phyloP scores from a whole-genome alignment of 2,329 filamentous ascomycete genomes.

The Fusarium guadeloupense region DNA sequence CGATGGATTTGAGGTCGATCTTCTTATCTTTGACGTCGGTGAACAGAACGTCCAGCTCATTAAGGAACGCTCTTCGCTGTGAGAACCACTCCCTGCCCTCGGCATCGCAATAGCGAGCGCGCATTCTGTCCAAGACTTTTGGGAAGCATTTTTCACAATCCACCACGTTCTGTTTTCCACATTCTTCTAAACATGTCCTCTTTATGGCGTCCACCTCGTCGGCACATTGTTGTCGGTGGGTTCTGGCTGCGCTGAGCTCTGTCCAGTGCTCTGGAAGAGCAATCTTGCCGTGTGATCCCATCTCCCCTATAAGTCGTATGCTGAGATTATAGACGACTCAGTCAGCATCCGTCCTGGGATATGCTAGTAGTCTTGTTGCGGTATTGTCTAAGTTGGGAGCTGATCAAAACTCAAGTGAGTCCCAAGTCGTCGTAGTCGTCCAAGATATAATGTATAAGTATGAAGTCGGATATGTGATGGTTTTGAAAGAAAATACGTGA shows the following conservation, averaged over 20 bases:
- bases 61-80: constrained; percentile 57
- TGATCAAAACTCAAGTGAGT: background rate
- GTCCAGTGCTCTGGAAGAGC: constrained; percentile 53
- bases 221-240: constrained; percentile 49
- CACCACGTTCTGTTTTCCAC: constrained; percentile 53
- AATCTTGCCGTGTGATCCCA: constrained; percentile 40
- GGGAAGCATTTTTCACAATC: constrained; percentile 61
- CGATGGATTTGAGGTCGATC: constrained; percentile 56
- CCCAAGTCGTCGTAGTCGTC: background rate
- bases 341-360: background rate
- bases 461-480: too few species aligned
- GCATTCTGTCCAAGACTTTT: constrained; percentile 58
- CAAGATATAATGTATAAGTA: background rate
- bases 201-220: constrained; percentile 56
- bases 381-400: background rate
- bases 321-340: background rate
- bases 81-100: constrained; percentile 61
- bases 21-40: constrained; percentile 56
- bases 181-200: constrained; percentile 53
- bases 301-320: constrained; percentile 8
- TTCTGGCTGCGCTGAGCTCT: constrained; percentile 48
- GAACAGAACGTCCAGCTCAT: constrained; percentile 60
- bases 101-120: constrained; percentile 48
- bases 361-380: background rate
- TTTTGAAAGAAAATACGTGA: background rate